A percentile compares a stretch with the other conserved stretches of the same genome.
These are phyloP conservation scores for Catenaria anguillulae DNA, from an alignment of 371 early-diverging fungal genomes.

Conservation along the genomic window DNA sequence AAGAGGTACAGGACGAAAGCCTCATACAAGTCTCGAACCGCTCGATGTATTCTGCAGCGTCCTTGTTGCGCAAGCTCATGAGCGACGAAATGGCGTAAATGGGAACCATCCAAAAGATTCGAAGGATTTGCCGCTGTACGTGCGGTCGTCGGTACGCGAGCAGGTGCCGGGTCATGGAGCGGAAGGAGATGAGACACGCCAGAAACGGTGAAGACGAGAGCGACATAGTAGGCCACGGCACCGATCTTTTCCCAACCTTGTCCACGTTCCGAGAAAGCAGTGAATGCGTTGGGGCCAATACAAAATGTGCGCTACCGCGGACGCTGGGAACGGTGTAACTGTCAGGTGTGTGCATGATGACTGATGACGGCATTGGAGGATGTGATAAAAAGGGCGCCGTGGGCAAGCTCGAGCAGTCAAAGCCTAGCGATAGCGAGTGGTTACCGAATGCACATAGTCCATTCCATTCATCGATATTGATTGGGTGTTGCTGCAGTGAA, in stretches of 20 bases:
- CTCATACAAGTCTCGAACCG: constrained; percentile 87
- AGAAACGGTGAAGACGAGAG: constrained; percentile 32
- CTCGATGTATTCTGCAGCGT: constrained; percentile 72
- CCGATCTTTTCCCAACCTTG: constrained; percentile 22
- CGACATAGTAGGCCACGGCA: constrained; percentile 14
- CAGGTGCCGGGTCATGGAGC: constrained; percentile 23
- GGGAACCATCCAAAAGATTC: constrained; percentile 86
- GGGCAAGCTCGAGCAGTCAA: no score
- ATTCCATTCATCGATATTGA: no score
- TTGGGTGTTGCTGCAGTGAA: no score
- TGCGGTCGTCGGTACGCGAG: constrained; percentile 36
- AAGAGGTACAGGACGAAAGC: constrained; percentile 94
- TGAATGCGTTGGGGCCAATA: no score
- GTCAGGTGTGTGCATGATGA: no score
- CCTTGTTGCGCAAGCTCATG: constrained; percentile 65
- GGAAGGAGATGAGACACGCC: constrained; percentile 17
- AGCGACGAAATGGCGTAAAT: constrained; percentile 78
- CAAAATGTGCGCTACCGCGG: no score
- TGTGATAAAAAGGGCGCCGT: no score
- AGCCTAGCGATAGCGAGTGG: no score
- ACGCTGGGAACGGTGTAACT: no score
- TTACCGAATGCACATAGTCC: no score
- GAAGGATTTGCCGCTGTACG: constrained; percentile 69
- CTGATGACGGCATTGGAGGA: no score
- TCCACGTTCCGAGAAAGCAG: no score